Evolutionary conservation across 129 eudicot species (phyloP).

Genomic region (Lactuca saligna): DNA sequence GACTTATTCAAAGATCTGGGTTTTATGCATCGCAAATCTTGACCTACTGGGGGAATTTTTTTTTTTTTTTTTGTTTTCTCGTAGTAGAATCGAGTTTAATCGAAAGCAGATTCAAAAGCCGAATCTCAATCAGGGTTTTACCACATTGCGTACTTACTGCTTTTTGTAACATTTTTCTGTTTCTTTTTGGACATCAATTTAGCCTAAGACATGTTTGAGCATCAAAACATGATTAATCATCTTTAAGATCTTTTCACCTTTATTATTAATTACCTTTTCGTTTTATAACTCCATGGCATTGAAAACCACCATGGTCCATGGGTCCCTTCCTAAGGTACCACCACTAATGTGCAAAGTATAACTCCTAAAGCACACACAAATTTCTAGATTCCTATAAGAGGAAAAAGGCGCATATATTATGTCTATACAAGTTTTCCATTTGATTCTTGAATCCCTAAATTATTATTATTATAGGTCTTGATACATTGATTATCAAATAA

Average conservation of each 20-base stretch:
- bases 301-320: constrained; percentile 17
- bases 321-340: constrained; percentile 12
- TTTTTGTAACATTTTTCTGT: constrained; percentile 7
- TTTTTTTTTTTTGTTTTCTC: neutral
- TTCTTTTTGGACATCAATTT: constrained; percentile 5
- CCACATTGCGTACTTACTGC: constrained; percentile 26
- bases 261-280: constrained; percentile 24
- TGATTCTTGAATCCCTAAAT: neutral
- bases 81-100: neutral
- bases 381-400: neutral
- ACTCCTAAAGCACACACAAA: constrained; percentile 8
- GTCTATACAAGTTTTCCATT: neutral
- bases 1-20: constrained; percentile 25
- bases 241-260: constrained; percentile 22
- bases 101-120: constrained; percentile 7
- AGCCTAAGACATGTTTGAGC: neutral
- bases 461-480: constrained; percentile 22
- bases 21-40: constrained; percentile 21
- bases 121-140: constrained; percentile 22
- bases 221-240: constrained; percentile 23
- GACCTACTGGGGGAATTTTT: neutral
- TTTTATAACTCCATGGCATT: constrained; percentile 5
- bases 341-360: constrained; percentile 3
- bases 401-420: neutral
- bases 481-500: constrained; percentile 35